phyloP scores from a whole-genome alignment of 768 basidiomycete species.

The Fomitopsis pulvina region DNA sequence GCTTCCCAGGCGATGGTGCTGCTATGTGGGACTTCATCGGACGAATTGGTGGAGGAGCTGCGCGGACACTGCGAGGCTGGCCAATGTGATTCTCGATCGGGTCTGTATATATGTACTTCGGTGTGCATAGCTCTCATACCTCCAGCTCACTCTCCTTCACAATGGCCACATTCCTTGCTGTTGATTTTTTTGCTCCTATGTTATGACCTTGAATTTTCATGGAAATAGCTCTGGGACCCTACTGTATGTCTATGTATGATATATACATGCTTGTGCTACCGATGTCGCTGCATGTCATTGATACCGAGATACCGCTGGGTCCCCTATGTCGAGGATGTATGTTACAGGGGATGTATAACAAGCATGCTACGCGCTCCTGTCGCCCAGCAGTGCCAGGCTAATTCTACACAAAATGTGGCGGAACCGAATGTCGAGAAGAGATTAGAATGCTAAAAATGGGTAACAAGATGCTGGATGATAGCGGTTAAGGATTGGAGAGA shows the following conservation, averaged over 20 bases:
- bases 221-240: neutral
- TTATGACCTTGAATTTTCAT: slow-evolving; percentile 8
- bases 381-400: slow-evolving; percentile 12
- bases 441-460: neutral
- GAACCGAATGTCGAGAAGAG: neutral
- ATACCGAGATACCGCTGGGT: slow-evolving; percentile 5
- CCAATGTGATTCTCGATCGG: slow-evolving; percentile 43
- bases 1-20: slow-evolving; percentile 49
- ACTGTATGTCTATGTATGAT: neutral
- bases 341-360: slow-evolving; percentile 18
- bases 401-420: slow-evolving; percentile 9
- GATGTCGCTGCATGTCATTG: neutral
- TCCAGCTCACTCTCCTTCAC: neutral
- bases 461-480: neutral
- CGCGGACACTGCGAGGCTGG: slow-evolving; percentile 70
- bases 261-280: neutral
- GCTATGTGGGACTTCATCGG: slow-evolving; percentile 68
- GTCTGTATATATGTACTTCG: slow-evolving; percentile 10
- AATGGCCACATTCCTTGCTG: neutral
- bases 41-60: slow-evolving; percentile 68
- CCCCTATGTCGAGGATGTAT: slow-evolving; percentile 8
- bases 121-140: slow-evolving; percentile 3
- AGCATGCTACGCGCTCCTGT: slow-evolving; percentile 14
- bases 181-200: slow-evolving; percentile 4
- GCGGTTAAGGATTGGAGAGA: neutral